Evolutionary conservation across 2,329 filamentous ascomycete species (phyloP).

Genomic region (Biscogniauxia mediterranea): DNA sequence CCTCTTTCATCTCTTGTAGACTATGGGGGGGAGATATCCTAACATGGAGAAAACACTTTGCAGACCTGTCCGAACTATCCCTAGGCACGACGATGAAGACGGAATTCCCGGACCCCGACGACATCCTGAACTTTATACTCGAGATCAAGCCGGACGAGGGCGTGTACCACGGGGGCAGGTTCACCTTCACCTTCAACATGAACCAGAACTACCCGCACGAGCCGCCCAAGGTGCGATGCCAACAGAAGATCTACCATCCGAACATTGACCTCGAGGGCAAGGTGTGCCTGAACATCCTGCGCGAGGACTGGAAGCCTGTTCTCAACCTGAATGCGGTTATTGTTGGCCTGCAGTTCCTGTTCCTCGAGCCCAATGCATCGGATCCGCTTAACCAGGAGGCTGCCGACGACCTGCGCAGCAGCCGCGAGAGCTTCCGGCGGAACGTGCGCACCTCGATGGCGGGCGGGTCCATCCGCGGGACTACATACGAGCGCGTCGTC

Average conservation of each 20-base stretch:
- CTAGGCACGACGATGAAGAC: slow-evolving; percentile 79
- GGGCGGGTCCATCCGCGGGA: slow-evolving; percentile 72
- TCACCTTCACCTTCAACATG: slow-evolving; percentile 89
- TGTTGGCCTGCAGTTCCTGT: slow-evolving; percentile 91
- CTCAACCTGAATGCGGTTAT: slow-evolving; percentile 96
- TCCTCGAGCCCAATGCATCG: slow-evolving; percentile 94
- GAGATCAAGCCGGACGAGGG: slow-evolving; percentile 83
- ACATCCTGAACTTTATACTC: slow-evolving; percentile 81
- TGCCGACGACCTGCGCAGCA: slow-evolving; percentile 83
- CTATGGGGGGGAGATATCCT: too few relatives aligned
- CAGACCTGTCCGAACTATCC: slow-evolving; percentile 79
- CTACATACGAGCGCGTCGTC: slow-evolving; percentile 75
- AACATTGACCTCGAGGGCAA: slow-evolving; percentile 98
- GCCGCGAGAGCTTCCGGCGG: slow-evolving; percentile 84
- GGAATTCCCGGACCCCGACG: slow-evolving; percentile 77
- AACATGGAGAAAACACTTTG: neutral
- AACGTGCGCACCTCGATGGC: slow-evolving; percentile 85
- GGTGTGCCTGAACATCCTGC: slow-evolving; percentile 93
- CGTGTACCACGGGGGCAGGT: slow-evolving; percentile 83
- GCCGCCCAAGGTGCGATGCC: slow-evolving; percentile 94
- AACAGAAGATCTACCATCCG: slow-evolving; percentile 97
- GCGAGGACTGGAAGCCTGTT: slow-evolving; percentile 99
- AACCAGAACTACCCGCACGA: slow-evolving; percentile 96
- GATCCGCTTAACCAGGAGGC: slow-evolving; percentile 99
- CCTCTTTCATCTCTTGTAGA: too few relatives aligned